These are phyloP conservation scores for Solanum dulcamara DNA, from an alignment of 257 asterid species.

Conservation along the genomic window DNA sequence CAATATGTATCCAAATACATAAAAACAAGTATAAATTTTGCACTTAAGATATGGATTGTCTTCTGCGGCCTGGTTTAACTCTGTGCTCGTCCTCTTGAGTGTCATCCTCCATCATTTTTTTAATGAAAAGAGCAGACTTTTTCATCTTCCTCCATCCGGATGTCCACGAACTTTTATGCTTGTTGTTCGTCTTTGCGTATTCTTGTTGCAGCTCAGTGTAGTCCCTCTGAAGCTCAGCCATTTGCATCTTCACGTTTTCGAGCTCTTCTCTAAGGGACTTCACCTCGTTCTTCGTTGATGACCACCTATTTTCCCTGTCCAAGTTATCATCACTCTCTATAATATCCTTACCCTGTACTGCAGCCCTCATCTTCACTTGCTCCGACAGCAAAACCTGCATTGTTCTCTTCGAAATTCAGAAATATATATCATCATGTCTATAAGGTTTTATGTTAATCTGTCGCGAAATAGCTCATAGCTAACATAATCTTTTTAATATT, in stretches of 20 bases:
- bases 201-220: conserved; percentile 48
- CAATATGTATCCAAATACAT: neutral
- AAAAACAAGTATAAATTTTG: neutral
- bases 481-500: neutral
- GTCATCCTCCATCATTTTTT: conserved; percentile 32
- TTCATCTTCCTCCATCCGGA: conserved; percentile 53
- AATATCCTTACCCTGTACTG: conserved; percentile 34
- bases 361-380: conserved; percentile 57
- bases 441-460: neutral
- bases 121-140: conserved; percentile 33
- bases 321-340: conserved; percentile 30
- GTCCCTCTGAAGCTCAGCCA: conserved; percentile 51
- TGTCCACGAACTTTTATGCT: conserved; percentile 42
- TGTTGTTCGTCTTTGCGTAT: conserved; percentile 26
- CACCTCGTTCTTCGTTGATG: conserved; percentile 55
- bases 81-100: conserved; percentile 22
- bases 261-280: conserved; percentile 50
- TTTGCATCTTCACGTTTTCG: conserved; percentile 39
- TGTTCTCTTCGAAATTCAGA: conserved; percentile 1
- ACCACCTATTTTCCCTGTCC: conserved; percentile 28
- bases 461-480: neutral
- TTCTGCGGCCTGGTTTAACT: conserved; percentile 14
- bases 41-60: conserved; percentile 24
- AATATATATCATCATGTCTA: neutral
- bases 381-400: conserved; percentile 68